Evolutionary conservation across 345 rosid genomes (phyloP), one percentile per base, ranked within the genome.

Genomic region (Dimocarpus longan): DNA sequence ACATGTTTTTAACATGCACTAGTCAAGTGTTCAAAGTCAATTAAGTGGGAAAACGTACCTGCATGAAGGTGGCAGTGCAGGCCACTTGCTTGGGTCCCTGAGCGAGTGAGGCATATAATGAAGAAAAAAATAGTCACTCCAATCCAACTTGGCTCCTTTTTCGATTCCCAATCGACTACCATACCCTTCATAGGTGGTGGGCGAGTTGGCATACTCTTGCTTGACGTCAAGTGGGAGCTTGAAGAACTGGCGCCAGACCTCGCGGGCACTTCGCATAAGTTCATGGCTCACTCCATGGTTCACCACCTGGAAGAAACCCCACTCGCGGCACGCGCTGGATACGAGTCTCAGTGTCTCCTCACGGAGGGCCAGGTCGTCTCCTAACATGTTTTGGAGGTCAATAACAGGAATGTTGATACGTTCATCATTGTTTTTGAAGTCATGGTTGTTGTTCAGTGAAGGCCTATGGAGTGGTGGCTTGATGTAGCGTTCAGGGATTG

Each of bases 301-400:
- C 80, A 92, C 93, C 69, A 92, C 89, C 79, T 94, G 97, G 82
- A 96, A 91, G 80, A 95, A 95, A 10, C 98, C 99, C 98, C 99
- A 95, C 44, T 92, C 90, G 3, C 88, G 79, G 75, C 97, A 95
- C 21, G 97, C 94, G 60, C 66, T 70, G 8, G 86, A 84, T 21
- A 92, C 78, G 73, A 46, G 76, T 56, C 57, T 59, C 60, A 91
- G 60, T 32, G 81, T 84, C 28, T 79, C 70, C 2, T 66, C 74
- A 4, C 84, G 84, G 13, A 75, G 76, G 7, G 60, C 10, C 24
- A 10, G 16, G 68, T 77, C 80, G 24, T 73, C 22, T 0, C 77
- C 76, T 62, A 74, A 76, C 10, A 81, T 74, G 73, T 81, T 80
- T 0, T 43, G 70, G 37, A 92, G 91, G 78, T 92, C 98, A 46